These are phyloP conservation scores for Coemansia furcata DNA, from an alignment of 192 early-diverging fungal genomes.

Conservation along the genomic window DNA sequence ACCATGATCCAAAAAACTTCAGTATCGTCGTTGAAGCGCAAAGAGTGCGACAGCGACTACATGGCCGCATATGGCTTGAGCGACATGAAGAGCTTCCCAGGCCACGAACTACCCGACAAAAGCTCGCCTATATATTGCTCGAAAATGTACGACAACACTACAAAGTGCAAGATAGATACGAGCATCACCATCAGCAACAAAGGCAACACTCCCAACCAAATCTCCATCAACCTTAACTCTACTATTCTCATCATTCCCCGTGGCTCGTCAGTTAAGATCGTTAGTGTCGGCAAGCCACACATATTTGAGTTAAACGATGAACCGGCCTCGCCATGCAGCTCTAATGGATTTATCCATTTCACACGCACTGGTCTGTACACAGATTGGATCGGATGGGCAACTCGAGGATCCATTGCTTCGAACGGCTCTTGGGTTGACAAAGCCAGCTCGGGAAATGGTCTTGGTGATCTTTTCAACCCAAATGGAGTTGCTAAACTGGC, in stretches of 20 bases:
- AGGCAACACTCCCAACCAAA: not conserved
- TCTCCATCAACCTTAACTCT: slow-evolving; percentile 31
- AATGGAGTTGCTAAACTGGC: slow-evolving; percentile 3
- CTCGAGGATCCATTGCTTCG: slow-evolving; percentile 36
- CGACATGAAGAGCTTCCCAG: slow-evolving; percentile 45
- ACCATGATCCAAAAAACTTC: slow-evolving; percentile 24
- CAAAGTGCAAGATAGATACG: slow-evolving; percentile 32
- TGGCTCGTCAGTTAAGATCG: slow-evolving; percentile 30
- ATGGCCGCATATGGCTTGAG: slow-evolving; percentile 28
- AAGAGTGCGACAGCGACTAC: slow-evolving; percentile 33
- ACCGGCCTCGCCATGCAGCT: slow-evolving; percentile 18
- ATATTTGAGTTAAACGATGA: slow-evolving; percentile 26
- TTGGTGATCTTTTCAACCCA: slow-evolving; percentile 25
- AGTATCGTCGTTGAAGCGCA: slow-evolving; percentile 28
- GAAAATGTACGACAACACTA: slow-evolving; percentile 39
- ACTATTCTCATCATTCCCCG: slow-evolving; percentile 34
- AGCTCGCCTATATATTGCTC: slow-evolving; percentile 46
- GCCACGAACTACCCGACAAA: slow-evolving; percentile 39
- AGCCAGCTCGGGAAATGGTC: slow-evolving; percentile 15
- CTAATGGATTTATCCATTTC: slow-evolving; percentile 49
- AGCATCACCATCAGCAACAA: slow-evolving; percentile 29
- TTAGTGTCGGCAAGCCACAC: slow-evolving; percentile 37
- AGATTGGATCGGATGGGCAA: slow-evolving; percentile 49
- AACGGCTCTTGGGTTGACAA: slow-evolving; percentile 43
- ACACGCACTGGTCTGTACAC: slow-evolving; percentile 45